phyloP scores from a whole-genome alignment of 1,139 yeast species.

The Zygotorulaspora mrakii region DNA sequence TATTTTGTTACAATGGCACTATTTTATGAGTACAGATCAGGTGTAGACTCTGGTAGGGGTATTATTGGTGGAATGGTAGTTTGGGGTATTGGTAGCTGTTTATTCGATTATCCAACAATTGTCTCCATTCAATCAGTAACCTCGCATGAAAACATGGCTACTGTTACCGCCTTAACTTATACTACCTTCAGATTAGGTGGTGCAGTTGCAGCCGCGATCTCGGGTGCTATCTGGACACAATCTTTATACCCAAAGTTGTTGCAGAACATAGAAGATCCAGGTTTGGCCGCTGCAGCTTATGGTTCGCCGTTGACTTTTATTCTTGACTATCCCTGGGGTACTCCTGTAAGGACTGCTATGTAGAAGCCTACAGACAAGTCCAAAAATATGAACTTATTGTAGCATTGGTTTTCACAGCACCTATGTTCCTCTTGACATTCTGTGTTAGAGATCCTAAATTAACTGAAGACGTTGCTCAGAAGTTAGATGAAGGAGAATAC shows the following conservation, averaged over 20 bases:
- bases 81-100: slow-evolving; percentile 70
- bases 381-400: slow-evolving; percentile 56
- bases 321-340: slow-evolving; percentile 51
- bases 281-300: slow-evolving; percentile 50
- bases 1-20: slow-evolving; percentile 62
- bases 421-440: slow-evolving; percentile 47
- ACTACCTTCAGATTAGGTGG: slow-evolving; percentile 57
- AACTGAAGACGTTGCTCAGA: slow-evolving; percentile 34
- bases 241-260: slow-evolving; percentile 39
- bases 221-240: slow-evolving; percentile 67
- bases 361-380: slow-evolving; percentile 54
- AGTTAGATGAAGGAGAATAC: slow-evolving; percentile 41
- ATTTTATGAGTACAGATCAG: slow-evolving; percentile 55
- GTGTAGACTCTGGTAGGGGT: slow-evolving; percentile 48
- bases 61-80: slow-evolving; percentile 63
- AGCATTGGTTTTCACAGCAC: slow-evolving; percentile 54
- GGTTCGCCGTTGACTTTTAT: slow-evolving; percentile 50
- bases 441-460: slow-evolving; percentile 55
- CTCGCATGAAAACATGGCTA: slow-evolving; percentile 63
- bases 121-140: slow-evolving; percentile 62
- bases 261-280: slow-evolving; percentile 26
- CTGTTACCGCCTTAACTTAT: slow-evolving; percentile 53
- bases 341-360: slow-evolving; percentile 54
- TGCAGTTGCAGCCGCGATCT: slow-evolving; percentile 47
- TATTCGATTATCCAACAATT: slow-evolving; percentile 64